Evolutionary conservation across 495 filamentous ascomycete genomes (phyloP).

Genomic region (Aspergillus sparsus): DNA sequence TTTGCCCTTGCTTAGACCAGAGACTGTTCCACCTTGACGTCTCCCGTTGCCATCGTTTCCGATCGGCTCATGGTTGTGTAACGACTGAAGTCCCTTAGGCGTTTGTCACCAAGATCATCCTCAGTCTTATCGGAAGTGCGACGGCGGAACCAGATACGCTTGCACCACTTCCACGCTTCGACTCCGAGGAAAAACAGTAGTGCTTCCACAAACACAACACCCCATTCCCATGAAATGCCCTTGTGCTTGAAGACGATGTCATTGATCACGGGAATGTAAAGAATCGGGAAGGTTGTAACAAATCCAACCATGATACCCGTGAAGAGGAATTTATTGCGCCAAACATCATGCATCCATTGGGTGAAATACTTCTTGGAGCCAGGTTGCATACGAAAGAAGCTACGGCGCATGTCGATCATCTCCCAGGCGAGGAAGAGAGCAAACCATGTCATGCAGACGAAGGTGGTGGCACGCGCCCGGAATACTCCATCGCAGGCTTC

Average conservation of each 20-base stretch:
- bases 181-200: constrained; percentile 63
- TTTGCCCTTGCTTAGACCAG: constrained; percentile 29
- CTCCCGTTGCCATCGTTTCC: constrained; percentile 36
- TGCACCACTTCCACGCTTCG: constrained; percentile 68
- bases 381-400: constrained; percentile 68
- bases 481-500: constrained; percentile 65
- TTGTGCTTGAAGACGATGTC: constrained; percentile 67
- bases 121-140: constrained; percentile 21
- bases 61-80: constrained; percentile 45
- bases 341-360: constrained; percentile 62
- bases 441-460: constrained; percentile 74
- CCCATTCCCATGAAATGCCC: constrained; percentile 75
- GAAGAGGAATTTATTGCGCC: constrained; percentile 74
- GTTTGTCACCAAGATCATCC: constrained; percentile 15
- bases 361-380: constrained; percentile 52
- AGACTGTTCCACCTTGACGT: constrained; percentile 35
- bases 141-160: constrained; percentile 54
- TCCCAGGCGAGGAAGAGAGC: constrained; percentile 75
- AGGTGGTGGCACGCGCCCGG: constrained; percentile 70
- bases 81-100: constrained; percentile 31
- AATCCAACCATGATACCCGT: constrained; percentile 68
- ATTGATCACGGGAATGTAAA: constrained; percentile 75
- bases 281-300: constrained; percentile 67
- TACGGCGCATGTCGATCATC: constrained; percentile 66
- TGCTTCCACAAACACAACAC: constrained; percentile 59